Evolutionary conservation across 2,329 filamentous ascomycete genomes (phyloP), one percentile per base, ranked within the genome.

Genomic region (Gaeumannomyces sp.): DNA sequence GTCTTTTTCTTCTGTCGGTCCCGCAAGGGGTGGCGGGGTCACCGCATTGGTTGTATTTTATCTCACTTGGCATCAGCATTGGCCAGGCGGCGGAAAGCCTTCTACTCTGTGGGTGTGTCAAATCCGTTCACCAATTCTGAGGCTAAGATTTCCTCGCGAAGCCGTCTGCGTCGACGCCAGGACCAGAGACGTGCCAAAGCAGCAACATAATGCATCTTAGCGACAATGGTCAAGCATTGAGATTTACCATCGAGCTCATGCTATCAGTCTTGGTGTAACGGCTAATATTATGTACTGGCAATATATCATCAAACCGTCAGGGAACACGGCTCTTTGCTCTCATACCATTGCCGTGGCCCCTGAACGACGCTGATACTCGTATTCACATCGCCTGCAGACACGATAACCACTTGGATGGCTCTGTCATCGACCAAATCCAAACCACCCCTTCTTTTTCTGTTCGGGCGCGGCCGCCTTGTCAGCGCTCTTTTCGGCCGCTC

Each of bases 361-460:
- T 10, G 45, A 38, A 53, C 45, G 45, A n/a, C 22, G 22, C 45
- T n/a, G 45, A 53, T 11, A n/a, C n/a, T 53, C 45, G 45, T 53
- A 53, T 53, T 53, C 45, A 53, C 45, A 53, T 10, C 5, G 7
- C 45, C 19, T 8, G 22, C 22, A 53, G 45, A 53, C 22, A 33
- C 45, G 8, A 38, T 2, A 22, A n/a, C 13, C 45, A n/a, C 8
- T 11, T n/a, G 5, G 1, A 59, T 29, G 31, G 16, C n/a, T 19
- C 64, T 63, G 64, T 68, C 72, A 84, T 72, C 84, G 77, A 59
- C 84, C 84, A 73, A 93, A 93, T 0, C 89, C 87, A 76, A 93
- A 93, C 90, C 90, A 93, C 27, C 90, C 88, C 72, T 82, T 88
- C 80, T 89, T 91, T 68, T 81, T 78, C 69, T 81, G 75, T 62